phyloP scores from a whole-genome alignment of 2,329 filamentous ascomycete genomes.

The Phialocephala sp. region DNA sequence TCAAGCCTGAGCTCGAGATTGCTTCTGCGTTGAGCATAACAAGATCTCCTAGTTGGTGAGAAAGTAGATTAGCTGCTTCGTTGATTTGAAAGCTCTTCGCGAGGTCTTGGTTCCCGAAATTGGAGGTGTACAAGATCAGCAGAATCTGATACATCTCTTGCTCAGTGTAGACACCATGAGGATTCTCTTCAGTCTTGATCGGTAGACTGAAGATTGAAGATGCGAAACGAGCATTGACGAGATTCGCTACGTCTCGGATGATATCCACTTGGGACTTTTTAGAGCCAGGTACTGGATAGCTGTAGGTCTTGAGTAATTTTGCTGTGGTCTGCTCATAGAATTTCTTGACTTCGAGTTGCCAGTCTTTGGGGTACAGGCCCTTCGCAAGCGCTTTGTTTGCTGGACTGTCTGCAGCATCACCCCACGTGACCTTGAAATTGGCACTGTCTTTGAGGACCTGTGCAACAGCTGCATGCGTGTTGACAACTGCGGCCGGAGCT shows the following conservation, averaged over 20 bases:
- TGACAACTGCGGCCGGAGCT: constrained; percentile 59
- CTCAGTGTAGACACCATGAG: constrained; percentile 58
- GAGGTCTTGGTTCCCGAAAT: constrained; percentile 68
- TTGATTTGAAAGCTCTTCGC: constrained; percentile 69
- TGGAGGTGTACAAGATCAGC: constrained; percentile 66
- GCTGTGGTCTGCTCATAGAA: constrained; percentile 71
- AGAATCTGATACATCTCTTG: constrained; percentile 65
- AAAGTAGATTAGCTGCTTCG: constrained; percentile 61
- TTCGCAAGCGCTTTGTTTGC: constrained; percentile 60
- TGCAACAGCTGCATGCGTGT: constrained; percentile 65
- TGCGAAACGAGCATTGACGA: constrained; percentile 61
- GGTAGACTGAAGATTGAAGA: constrained; percentile 60
- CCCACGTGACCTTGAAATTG: constrained; percentile 70
- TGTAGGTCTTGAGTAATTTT: constrained; percentile 67
- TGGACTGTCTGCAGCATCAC: constrained; percentile 60
- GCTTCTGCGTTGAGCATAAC: constrained; percentile 71
- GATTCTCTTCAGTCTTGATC: constrained; percentile 57
- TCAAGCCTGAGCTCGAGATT: constrained; percentile 55
- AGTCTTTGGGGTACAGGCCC: constrained; percentile 65
- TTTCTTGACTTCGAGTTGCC: constrained; percentile 64
- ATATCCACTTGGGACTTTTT: constrained; percentile 70
- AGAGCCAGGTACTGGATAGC: constrained; percentile 60
- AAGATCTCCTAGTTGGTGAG: constrained; percentile 62
- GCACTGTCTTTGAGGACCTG: constrained; percentile 63
- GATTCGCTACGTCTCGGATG: constrained; percentile 61